Evolutionary conservation across 1,139 yeast genomes (phyloP).

Genomic region (Magnusiomyces magnusii): DNA sequence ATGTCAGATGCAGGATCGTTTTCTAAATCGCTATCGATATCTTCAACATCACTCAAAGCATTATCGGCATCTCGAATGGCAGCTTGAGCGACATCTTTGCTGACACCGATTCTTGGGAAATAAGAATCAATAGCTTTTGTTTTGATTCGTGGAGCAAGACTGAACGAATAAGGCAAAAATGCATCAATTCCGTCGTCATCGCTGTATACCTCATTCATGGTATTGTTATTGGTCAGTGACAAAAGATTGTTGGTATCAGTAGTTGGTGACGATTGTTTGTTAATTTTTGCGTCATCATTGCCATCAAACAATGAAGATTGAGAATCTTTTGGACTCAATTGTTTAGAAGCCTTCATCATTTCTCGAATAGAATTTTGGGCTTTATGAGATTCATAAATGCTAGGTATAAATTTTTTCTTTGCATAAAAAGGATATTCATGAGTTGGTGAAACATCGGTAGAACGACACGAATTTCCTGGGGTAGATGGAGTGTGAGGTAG

Average conservation of each 20-base stretch:
- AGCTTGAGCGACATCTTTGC: slow-evolving; percentile 1
- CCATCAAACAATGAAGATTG: background rate
- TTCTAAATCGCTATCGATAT: background rate
- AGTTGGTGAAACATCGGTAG: background rate
- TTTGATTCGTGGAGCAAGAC: background rate
- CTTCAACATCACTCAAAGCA: background rate
- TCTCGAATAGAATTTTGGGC: background rate
- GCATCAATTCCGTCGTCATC: background rate
- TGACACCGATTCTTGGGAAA: background rate
- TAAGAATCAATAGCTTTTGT: background rate
- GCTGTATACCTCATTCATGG: background rate
- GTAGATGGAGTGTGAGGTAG: background rate
- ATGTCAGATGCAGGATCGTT: too few species aligned
- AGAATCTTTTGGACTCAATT: background rate
- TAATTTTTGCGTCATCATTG: background rate
- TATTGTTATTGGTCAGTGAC: background rate
- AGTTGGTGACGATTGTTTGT: background rate
- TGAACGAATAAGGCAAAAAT: background rate
- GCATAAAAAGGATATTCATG: background rate
- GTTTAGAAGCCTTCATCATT: background rate
- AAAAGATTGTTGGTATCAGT: background rate
- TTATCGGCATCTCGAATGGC: background rate
- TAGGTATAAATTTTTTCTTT: background rate
- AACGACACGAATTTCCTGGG: background rate
- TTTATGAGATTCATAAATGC: background rate